These are phyloP conservation scores for Diplotaxis tenuifolia DNA, from an alignment of 345 rosid species.

Conservation along the genomic window DNA sequence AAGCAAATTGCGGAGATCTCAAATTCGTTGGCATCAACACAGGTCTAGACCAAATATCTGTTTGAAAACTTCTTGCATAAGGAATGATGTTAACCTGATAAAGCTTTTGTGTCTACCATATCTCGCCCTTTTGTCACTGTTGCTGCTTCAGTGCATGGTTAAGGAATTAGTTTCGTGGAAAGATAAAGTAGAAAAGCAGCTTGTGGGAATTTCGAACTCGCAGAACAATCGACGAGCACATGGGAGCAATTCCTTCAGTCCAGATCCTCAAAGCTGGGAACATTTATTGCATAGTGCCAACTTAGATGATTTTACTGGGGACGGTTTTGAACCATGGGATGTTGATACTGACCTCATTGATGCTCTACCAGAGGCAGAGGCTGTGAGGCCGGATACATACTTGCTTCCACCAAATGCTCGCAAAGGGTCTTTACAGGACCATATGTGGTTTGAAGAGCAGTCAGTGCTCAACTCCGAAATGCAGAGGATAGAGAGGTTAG, in stretches of 20 bases:
- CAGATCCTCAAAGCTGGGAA: conserved; percentile 73
- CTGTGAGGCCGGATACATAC: conserved; percentile 41
- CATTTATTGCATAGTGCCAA: conserved; percentile 66
- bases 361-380: conserved; percentile 40
- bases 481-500: conserved; percentile 59
- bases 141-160: conserved; percentile 47
- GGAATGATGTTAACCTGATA: conserved; percentile 4
- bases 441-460: conserved; percentile 46
- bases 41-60: conserved; percentile 47
- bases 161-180: conserved; percentile 65
- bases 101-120: conserved; percentile 10
- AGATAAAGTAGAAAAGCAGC: conserved; percentile 63
- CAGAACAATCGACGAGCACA: conserved; percentile 54
- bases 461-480: conserved; percentile 51
- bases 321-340: conserved; percentile 58
- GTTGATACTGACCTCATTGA: conserved; percentile 46
- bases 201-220: conserved; percentile 57
- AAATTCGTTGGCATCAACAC: conserved; percentile 61
- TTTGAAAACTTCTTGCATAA: not conserved
- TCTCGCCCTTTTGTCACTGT: not conserved
- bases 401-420: conserved; percentile 45
- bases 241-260: conserved; percentile 50
- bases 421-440: conserved; percentile 45
- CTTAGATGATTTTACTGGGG: conserved; percentile 60
- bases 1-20: conserved; percentile 58